Evolutionary conservation across 192 early-diverging fungal species (phyloP).

Genomic region (Ambispora gerdemannii): DNA sequence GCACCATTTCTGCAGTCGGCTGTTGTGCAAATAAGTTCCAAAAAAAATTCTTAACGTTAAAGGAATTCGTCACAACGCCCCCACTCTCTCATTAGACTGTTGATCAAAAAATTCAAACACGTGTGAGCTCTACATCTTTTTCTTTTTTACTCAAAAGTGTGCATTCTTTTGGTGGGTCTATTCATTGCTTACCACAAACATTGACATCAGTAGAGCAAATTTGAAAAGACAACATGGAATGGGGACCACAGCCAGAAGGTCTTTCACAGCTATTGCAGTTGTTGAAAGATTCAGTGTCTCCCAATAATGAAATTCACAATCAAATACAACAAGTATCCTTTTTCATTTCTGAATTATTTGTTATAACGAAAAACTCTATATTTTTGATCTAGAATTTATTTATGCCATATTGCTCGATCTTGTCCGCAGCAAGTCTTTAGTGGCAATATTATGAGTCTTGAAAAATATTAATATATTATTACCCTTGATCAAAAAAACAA

Average conservation of each 20-base stretch:
- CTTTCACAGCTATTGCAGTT: slow-evolving; percentile 74
- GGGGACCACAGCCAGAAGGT: slow-evolving; percentile 78
- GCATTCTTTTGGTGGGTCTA: background rate
- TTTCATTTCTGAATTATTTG: no score
- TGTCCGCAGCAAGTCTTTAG: no score
- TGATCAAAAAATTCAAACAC: background rate
- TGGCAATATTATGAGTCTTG: no score
- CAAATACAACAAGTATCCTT: slow-evolving; percentile 71
- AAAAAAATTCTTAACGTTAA: background rate
- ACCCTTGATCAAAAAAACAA: slow-evolving; percentile 4
- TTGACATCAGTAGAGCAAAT: background rate
- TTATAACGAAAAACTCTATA: no score
- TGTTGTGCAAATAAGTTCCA: no score
- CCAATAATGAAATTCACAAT: slow-evolving; percentile 65
- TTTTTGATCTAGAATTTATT: no score
- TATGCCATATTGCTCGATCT: no score
- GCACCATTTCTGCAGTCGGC: background rate
- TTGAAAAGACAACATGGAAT: slow-evolving; percentile 41
- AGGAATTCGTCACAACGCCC: background rate
- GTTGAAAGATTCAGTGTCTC: slow-evolving; percentile 68
- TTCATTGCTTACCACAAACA: background rate
- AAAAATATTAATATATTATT: background rate
- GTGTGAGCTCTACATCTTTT: background rate
- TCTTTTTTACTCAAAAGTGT: background rate
- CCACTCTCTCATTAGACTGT: background rate